These are phyloP conservation scores for Suhomyces wounanorum DNA, from an alignment of 1,139 yeast genomes.

Conservation along the genomic window DNA sequence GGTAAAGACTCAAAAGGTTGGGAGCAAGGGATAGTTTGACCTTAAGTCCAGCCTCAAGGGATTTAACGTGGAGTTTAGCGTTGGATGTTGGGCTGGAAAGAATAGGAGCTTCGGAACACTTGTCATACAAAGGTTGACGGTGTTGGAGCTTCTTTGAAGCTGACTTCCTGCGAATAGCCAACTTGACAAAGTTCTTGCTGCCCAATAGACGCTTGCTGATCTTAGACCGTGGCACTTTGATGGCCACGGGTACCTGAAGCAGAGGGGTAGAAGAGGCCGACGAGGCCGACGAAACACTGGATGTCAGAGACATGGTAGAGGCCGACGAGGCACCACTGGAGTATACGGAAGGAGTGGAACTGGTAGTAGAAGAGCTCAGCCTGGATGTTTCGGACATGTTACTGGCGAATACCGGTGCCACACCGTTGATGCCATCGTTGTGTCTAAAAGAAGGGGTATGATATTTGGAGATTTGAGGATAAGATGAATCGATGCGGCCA, in stretches of 20 bases:
- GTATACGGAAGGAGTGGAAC: neutral
- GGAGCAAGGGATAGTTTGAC: conserved; percentile 51
- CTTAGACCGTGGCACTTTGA: conserved; percentile 16
- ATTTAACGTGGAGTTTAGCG: conserved; percentile 50
- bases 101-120: neutral
- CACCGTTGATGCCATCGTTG: neutral
- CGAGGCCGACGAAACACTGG: neutral
- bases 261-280: neutral
- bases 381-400: neutral
- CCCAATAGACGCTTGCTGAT: conserved; percentile 27
- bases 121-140: conserved; percentile 4
- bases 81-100: conserved; percentile 7
- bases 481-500: neutral
- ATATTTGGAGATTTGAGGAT: neutral
- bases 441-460: neutral
- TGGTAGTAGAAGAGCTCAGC: neutral
- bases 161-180: conserved; percentile 44
- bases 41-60: conserved; percentile 54
- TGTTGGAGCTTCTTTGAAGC: conserved; percentile 20
- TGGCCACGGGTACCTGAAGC: neutral
- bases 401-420: neutral
- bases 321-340: neutral
- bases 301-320: neutral
- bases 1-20: conserved; percentile 44
- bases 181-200: conserved; percentile 33